Base-by-base conservation (phyloP, 208 protist genomes). In the Leptomonas pyrrhocoris region DNA sequence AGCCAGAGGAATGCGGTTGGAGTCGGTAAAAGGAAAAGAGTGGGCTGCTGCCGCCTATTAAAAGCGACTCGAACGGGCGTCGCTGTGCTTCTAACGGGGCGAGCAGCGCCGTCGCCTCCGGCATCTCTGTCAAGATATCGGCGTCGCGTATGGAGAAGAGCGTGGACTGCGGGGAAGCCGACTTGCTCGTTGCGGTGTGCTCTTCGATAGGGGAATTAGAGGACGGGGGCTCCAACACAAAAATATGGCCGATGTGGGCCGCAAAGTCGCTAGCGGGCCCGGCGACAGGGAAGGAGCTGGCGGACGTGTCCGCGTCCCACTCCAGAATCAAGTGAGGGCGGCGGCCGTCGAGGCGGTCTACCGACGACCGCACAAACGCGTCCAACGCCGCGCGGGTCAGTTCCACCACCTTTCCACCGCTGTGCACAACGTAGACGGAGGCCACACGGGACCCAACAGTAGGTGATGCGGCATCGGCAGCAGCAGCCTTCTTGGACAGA, bases 371-470 rank as follows among this genome's bases (percentile, higher is more conserved):
- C 45, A 93, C 62, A 55, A 88, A 90, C 15, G 81, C 73, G 51
- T 95, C 84, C 36, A 95, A 61, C 16, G 68, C 82, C 2, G 28
- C 56, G 18, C 90, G 79, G 21, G 60, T 71, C 15, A 95, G 71
- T n/a, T 77, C 40, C n/a, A 91, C 88, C 13, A 89, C 81, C n/a
- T 75, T 79, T 0, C 90, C 90, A 1, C 74, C 72, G 66, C 73
- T 85, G 53, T 93, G 85, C 15, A 92, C 64, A 19, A 95, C 74
- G 62, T 85, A 90, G 11, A 95, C 77, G 16, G 71, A 60, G 28
- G 43, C 59, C 5, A 88, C 50, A 16, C 70, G 16, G 6, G 73
- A 71, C 21, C 69, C 51, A 0, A 25, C 56, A 5, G 69, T 68
- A n/a, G 63, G 56, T 2, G 59, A 65, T 2, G 38, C 45, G 3